Conservation (phyloP, 2,329 filamentous ascomycete species). For the Penicillium sp. region DNA sequence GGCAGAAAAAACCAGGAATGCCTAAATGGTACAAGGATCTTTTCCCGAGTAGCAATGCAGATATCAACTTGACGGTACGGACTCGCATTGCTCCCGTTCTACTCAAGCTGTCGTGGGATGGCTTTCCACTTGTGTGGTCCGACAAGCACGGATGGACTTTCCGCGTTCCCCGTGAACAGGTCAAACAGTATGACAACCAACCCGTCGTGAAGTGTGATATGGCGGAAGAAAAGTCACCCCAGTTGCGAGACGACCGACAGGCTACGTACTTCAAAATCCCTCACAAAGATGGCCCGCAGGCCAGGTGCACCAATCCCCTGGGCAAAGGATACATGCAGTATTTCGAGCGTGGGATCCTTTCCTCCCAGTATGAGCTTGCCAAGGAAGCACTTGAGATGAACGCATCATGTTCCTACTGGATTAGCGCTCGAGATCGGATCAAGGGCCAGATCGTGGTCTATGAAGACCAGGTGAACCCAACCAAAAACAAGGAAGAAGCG, state of each 20-base stretch:
- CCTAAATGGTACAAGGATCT: slow-evolving; percentile 95
- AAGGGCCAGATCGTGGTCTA: slow-evolving; percentile 95
- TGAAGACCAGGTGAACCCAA: slow-evolving; percentile 58
- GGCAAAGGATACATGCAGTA: slow-evolving; percentile 89
- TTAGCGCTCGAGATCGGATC: slow-evolving; percentile 90
- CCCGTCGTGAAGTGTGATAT: slow-evolving; percentile 77
- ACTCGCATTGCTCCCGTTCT: slow-evolving; percentile 85
- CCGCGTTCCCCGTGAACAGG: slow-evolving; percentile 66
- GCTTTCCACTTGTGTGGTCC: slow-evolving; percentile 88
- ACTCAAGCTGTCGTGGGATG: slow-evolving; percentile 83
- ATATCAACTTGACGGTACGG: slow-evolving; percentile 78
- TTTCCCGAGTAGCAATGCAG: slow-evolving; percentile 66
- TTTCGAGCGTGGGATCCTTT: slow-evolving; percentile 85
- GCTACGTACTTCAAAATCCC: slow-evolving; percentile 88
- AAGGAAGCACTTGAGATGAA: slow-evolving; percentile 99
- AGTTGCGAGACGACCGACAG: slow-evolving; percentile 65
- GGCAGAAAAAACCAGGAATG: slow-evolving; percentile 93
- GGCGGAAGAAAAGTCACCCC: slow-evolving; percentile 68
- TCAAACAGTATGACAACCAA: slow-evolving; percentile 66
- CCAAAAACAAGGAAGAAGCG: slow-evolving; percentile 20
- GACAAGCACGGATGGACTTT: slow-evolving; percentile 94
- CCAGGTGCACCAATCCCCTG: slow-evolving; percentile 82
- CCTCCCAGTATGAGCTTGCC: slow-evolving; percentile 84
- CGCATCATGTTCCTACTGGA: slow-evolving; percentile 98
- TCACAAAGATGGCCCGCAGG: slow-evolving; percentile 88